Evolutionary conservation across 129 eudicot genomes (phyloP), one percentile per base, ranked within the genome.

Genomic region (Erigeron canadensis): DNA sequence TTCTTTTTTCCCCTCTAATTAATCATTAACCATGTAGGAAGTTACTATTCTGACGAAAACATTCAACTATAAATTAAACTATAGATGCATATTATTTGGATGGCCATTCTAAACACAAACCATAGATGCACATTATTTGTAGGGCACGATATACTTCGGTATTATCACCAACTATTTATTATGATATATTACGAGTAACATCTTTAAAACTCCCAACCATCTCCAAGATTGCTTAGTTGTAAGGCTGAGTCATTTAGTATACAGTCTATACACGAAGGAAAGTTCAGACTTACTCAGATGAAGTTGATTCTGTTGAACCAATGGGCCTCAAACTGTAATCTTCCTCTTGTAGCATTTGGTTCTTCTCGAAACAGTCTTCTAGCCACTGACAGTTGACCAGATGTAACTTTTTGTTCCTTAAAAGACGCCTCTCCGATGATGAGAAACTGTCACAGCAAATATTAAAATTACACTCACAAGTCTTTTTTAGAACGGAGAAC

Each of bases 351-450:
- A 95, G 39, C 67, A 82, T 83, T 79, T 81, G 81, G 64, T 81
- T 81, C 75, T 76, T 79, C 48, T 81, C 79, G 9, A 84, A 71
- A 80, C 88, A 90, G 44, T 90, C 96, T 65, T 86, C 97, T 70
- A 95, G 66, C 99, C 99, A 95, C 57, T 81, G 85, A 63, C 84
- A 82, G 56, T 83, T 47, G 53, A 95, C 94, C 55, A 95, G 73
- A 77, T 81, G 96, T 79, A 95, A 69, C 63, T 71, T 76, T 74
- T 78, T 83, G 6, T 75, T 69, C 65, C 61, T 71, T 66, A 95
- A 39, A 61, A 74, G 44, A 70, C 48, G 86, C 58, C 63, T 81
- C 70, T 90, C 94, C 5, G 84, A 74, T 64, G 81, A 78, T 63
- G 97, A 77, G 69, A 87, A 95, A 72, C 97, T 90, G 87, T 38